A percentile compares a stretch with the other conserved stretches of the same genome.
Conservation (phyloP, 2,329 filamentous ascomycete species). For the Alternaria longipes region DNA sequence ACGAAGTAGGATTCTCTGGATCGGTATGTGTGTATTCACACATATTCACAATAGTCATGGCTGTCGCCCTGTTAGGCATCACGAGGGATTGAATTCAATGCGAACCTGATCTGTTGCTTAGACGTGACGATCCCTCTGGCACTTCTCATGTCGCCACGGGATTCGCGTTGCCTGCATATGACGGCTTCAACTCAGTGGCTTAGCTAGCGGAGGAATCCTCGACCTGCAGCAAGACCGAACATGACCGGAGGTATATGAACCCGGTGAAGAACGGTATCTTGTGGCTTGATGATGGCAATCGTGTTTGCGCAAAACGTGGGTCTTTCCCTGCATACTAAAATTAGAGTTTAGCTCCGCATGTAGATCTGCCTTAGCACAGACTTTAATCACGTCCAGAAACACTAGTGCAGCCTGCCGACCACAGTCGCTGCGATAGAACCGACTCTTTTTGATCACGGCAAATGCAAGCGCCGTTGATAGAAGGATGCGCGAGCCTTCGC, state of each 20-base stretch:
- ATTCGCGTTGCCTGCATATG: neutral
- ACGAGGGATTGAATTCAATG: neutral
- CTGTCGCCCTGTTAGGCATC: neutral
- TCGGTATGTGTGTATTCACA: neutral
- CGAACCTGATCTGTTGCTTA: neutral
- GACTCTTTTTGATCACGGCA: neutral
- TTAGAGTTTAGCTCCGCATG: neutral
- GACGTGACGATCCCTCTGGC: neutral
- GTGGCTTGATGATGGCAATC: neutral
- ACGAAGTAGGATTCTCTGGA: neutral
- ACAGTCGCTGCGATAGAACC: neutral
- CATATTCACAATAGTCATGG: neutral
- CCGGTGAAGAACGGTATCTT: neutral
- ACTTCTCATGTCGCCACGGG: neutral
- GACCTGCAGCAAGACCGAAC: neutral
- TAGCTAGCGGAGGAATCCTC: neutral
- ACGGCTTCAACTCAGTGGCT: neutral
- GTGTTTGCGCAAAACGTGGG: neutral
- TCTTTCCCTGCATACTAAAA: neutral
- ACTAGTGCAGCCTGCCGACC: neutral
- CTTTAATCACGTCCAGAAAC: neutral
- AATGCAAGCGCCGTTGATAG: neutral
- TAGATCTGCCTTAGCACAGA: neutral
- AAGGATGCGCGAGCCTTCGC: neutral
- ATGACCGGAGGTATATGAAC: neutral